Conservation (phyloP, 2,329 filamentous ascomycete species). For the Didymella pomorum region DNA sequence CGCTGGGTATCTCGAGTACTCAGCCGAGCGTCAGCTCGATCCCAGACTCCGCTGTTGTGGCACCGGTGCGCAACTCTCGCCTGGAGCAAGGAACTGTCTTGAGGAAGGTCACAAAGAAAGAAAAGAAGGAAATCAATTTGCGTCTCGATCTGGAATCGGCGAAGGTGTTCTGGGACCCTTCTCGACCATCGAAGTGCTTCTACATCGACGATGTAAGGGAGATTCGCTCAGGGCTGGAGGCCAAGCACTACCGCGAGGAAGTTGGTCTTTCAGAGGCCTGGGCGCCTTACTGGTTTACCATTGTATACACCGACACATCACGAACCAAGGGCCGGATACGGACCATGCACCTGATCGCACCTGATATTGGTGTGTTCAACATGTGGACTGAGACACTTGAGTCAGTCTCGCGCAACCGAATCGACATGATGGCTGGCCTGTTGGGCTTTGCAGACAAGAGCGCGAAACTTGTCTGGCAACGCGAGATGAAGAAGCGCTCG, state of each 20-base stretch:
- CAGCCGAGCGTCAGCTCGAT: constrained; percentile 46
- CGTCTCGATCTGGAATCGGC: constrained; percentile 83
- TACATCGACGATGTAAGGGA: constrained; percentile 96
- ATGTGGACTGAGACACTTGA: constrained; percentile 87
- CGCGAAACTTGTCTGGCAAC: constrained; percentile 83
- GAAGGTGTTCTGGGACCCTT: constrained; percentile 87
- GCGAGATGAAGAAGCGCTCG: constrained; percentile 76
- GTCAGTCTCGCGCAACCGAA: constrained; percentile 82
- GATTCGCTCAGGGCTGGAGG: constrained; percentile 82
- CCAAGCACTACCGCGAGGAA: constrained; percentile 88
- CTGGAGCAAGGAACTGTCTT: constrained; percentile 81
- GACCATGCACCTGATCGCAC: constrained; percentile 86
- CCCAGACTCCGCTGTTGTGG: constrained; percentile 58
- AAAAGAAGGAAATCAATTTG: constrained; percentile 74
- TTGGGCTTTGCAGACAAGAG: constrained; percentile 79
- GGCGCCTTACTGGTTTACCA: constrained; percentile 83
- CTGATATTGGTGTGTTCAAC: constrained; percentile 73
- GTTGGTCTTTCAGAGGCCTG: constrained; percentile 73
- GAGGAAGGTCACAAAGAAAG: constrained; percentile 86
- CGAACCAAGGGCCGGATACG: constrained; percentile 78
- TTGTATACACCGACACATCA: constrained; percentile 82
- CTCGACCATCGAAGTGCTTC: constrained; percentile 80
- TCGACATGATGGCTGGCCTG: constrained; percentile 88
- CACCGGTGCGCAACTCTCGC: constrained; percentile 77
- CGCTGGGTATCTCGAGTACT: constrained; percentile 52